Evolutionary conservation across 2,329 filamentous ascomycete genomes (phyloP).

Genomic region (Trichoderma atroviride): DNA sequence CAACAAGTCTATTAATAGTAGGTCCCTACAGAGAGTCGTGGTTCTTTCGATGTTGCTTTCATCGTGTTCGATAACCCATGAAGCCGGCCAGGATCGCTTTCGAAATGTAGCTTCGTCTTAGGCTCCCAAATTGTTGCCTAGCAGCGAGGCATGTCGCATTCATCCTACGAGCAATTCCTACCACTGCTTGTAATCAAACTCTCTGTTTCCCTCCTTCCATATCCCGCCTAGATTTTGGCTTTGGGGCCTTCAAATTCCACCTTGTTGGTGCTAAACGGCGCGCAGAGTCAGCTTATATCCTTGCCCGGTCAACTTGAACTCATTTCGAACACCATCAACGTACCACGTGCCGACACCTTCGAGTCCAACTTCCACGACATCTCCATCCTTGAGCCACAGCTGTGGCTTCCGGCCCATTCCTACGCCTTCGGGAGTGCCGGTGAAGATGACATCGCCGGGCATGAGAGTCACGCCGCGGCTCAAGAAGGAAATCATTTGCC

Average conservation of each 20-base stretch:
- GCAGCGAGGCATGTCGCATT: not conserved
- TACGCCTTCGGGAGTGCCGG: constrained; percentile 70
- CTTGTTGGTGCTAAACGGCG: constrained; percentile 35
- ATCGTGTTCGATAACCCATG: not conserved
- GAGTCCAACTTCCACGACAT: constrained; percentile 68
- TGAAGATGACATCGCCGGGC: constrained; percentile 68
- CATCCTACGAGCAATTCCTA: not conserved
- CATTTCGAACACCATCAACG: constrained; percentile 20
- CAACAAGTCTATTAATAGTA: constrained; percentile 10
- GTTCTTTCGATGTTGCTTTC: not conserved
- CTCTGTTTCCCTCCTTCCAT: not conserved
- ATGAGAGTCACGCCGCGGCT: constrained; percentile 64
- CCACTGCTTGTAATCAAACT: not conserved
- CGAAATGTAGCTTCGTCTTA: not conserved
- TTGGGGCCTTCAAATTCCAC: constrained; percentile 38
- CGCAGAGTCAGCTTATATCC: not conserved
- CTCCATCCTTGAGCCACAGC: constrained; percentile 70
- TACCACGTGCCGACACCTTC: constrained; percentile 65
- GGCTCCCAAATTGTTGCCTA: not conserved
- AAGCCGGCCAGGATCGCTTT: not conserved
- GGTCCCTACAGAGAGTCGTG: no score
- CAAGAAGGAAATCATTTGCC: constrained; percentile 60
- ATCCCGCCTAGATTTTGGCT: constrained; percentile 36
- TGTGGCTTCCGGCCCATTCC: constrained; percentile 69
- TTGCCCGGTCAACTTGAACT: not conserved